A percentile compares a stretch with the other conserved stretches of the same genome.
Conservation (phyloP, 2,329 filamentous ascomycete species). For the Thielaviopsis cerberus region DNA sequence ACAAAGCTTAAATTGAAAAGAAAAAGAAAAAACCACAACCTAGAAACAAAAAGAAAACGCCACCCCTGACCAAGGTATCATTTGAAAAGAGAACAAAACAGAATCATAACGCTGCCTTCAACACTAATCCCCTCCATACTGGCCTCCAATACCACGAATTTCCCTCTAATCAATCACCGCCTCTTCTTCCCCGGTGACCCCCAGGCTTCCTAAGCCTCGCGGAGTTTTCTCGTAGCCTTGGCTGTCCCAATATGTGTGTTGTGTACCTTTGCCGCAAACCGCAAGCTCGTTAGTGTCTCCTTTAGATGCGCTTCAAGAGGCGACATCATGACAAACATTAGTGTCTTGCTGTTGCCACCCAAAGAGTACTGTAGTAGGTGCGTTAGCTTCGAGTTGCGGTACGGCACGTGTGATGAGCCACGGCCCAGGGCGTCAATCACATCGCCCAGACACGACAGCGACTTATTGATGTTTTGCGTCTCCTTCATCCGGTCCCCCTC, state of each 20-base stretch:
- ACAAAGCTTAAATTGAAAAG: not conserved
- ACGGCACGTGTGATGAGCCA: constrained; percentile 71
- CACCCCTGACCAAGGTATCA: constrained; percentile 11
- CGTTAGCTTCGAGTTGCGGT: constrained; percentile 91
- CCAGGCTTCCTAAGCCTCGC: constrained; percentile 1
- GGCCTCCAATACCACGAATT: not conserved
- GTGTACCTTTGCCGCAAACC: constrained; percentile 86
- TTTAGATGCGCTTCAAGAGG: constrained; percentile 77
- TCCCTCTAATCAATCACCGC: not conserved
- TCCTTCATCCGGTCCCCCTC: constrained; percentile 79
- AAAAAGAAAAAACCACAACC: not conserved
- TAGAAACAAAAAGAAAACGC: constrained; percentile 1
- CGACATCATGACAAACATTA: constrained; percentile 98
- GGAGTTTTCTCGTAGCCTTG: constrained; percentile 49
- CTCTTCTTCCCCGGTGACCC: not conserved
- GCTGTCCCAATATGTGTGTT: constrained; percentile 87
- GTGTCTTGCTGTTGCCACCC: constrained; percentile 86
- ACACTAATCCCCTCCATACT: not conserved
- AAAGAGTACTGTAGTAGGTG: constrained; percentile 88
- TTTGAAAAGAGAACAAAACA: constrained; percentile 2
- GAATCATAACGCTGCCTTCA: constrained; percentile 9
- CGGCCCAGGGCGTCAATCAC: constrained; percentile 85
- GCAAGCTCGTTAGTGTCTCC: constrained; percentile 84
- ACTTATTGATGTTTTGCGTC: constrained; percentile 95
- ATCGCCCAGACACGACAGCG: constrained; percentile 75